Evolutionary conservation across 2,329 filamentous ascomycete species (phyloP), one percentile per base, ranked within the genome.

Genomic region (Ambrosiella beaveri): DNA sequence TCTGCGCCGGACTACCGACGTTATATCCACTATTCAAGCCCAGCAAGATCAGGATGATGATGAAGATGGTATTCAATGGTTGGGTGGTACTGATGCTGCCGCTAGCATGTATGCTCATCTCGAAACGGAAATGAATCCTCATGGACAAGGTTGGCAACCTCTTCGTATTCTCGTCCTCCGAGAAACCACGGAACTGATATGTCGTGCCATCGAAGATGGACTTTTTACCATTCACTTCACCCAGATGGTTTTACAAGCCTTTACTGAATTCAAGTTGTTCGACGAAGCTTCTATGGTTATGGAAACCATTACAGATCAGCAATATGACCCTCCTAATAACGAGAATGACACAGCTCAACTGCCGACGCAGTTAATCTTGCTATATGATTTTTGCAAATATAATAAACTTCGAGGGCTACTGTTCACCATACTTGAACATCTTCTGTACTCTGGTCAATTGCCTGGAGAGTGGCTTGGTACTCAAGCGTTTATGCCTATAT

Each of bases 91-190:
- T 19, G 38, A 55, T 41, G n/a, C 47, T 12, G 19, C 65, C 2
- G 64, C 63, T 11, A 66, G 69, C 35, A 62, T 71, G 19, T 71
- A 71, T 47, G 64, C 63, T 6, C 68, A 71, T 52, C 64, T 71
- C 2, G 68, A 71, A 47, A 62, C 61, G 3, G 65, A 70, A 40
- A 68, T 69, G 15, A 59, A 62, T 5, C 41, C 56, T 3, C 44
- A 51, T 8, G 62, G 55, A 9, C 53, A 57, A 11, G 69, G 68
- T n/a, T 71, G 69, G 69, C 63, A 64, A 17, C 67, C 69, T 4
- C 57, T 71, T 38, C 66, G 65, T 53, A 60, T 68, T 37, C 65
- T 69, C 13, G 62, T 70, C 35, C 66, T 67, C 36, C 65, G 65
- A 15, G 69, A 71, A 54, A 64, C 64, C 7, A 62, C 69, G 8